Conservation (phyloP, 73 alveolate genomes). For the Stentor coeruleus region DNA sequence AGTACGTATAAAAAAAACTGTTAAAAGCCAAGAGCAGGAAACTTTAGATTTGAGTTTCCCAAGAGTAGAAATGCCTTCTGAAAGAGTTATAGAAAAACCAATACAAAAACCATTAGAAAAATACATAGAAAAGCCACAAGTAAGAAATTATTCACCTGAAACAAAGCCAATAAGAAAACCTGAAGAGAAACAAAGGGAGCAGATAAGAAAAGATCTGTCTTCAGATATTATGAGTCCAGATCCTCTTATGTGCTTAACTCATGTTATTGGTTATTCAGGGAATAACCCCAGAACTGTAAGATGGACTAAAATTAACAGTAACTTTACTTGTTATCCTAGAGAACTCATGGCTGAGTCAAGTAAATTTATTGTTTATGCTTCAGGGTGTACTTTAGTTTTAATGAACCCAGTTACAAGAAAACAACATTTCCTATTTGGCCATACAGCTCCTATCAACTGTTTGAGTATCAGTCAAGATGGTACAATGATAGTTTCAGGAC, state of each 20-base stretch:
- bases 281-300: slow-evolving; percentile 35
- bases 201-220: not conserved
- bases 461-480: slow-evolving; percentile 62
- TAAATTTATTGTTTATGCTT: slow-evolving; percentile 45
- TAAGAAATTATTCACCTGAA: not conserved
- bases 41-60: too few species aligned
- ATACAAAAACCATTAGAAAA: not conserved
- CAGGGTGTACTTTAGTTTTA: slow-evolving; percentile 59
- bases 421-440: slow-evolving; percentile 63
- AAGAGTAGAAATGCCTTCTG: not conserved
- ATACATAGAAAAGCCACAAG: not conserved
- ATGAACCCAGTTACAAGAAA: slow-evolving; percentile 56
- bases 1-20: not conserved
- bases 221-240: slow-evolving; percentile 29
- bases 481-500: slow-evolving; percentile 54
- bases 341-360: not conserved
- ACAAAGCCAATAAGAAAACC: not conserved
- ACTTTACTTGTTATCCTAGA: not conserved
- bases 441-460: slow-evolving; percentile 49
- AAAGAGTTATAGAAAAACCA: too few species aligned
- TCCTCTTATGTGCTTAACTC: slow-evolving; percentile 52
- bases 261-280: slow-evolving; percentile 56
- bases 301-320: slow-evolving; percentile 1
- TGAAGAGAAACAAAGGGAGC: too few species aligned
- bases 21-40: too few species aligned